Evolutionary conservation across 2,329 filamentous ascomycete species (phyloP), one percentile per base, ranked within the genome.

Genomic region (Fusarium pseudoanthophilum): DNA sequence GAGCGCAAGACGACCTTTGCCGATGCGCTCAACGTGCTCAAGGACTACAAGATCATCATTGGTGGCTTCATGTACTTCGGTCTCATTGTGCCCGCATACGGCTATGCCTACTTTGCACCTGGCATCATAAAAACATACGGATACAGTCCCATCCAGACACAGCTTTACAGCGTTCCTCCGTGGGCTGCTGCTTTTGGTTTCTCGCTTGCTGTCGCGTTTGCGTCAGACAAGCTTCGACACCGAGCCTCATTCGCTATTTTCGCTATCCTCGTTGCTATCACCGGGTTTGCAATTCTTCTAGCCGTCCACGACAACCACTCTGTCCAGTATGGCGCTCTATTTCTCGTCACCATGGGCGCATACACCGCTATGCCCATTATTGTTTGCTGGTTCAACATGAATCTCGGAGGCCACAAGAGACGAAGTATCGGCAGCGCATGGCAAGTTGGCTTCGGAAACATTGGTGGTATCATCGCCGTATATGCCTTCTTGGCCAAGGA

Each of bases 281-380:
- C 88, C 1, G 95, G 94, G 4, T 95, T 97, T 74, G 89, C 84
- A 7, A 93, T 95, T 69, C 87, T 97, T 13, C 84, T 97, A 55
- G 84, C 85, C 16, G 89, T 95, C 10, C 92, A 95, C 80, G 83
- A 92, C 78, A 88, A 94, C 79, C 85, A 84, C 1, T 71, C 87
- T 18, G 83, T 93, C 11, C 88, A 96, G 80, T 98, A 97, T 77
- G 92, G 86, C 0, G 93, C 92, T 0, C 87, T 98, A 0, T 97
- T 97, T 85, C 85, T 98, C 37, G 90, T 97, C 56, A 92, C 93
- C 4, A 91, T 91, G 84, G 94, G 94, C 56, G 88, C 89, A 0
- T 98, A 97, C 82, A 91, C 90, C 2, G 93, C 95, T n/a, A 95
- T 97, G 92, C 95, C 95, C 0, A 91, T 97, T 36, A 90, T 95